phyloP scores from a whole-genome alignment of 805 yeast genomes.

The Lipomyces chichibuensis region DNA sequence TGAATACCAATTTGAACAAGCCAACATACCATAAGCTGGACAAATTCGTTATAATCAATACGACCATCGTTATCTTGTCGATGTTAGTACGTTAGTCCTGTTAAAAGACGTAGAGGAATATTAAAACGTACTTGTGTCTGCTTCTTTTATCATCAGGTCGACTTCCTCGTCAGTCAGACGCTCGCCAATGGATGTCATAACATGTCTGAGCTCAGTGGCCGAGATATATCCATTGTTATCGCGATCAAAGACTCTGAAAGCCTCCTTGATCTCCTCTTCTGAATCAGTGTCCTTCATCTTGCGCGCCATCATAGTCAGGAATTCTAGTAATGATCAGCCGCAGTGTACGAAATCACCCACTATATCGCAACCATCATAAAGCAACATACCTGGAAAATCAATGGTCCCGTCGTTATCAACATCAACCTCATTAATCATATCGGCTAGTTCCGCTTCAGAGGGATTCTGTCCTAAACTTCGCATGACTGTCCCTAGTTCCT shows the following conservation, averaged over 20 bases:
- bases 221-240: constrained; percentile 96
- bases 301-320: constrained; percentile 83
- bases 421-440: constrained; percentile 96
- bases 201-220: constrained; percentile 95
- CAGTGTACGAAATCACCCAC: background rate
- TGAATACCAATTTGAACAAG: background rate
- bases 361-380: background rate
- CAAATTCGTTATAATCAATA: constrained; percentile 95
- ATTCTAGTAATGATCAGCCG: constrained; percentile 49
- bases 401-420: constrained; percentile 90
- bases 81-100: background rate
- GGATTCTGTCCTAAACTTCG: constrained; percentile 98
- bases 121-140: constrained; percentile 66
- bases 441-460: constrained; percentile 91
- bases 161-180: constrained; percentile 95
- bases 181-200: constrained; percentile 96
- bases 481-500: constrained; percentile 97
- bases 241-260: constrained; percentile 93
- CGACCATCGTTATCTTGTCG: constrained; percentile 78
- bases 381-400: constrained; percentile 58
- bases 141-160: constrained; percentile 95
- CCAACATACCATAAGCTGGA: constrained; percentile 63
- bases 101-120: background rate
- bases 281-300: constrained; percentile 96
- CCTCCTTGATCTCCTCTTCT: constrained; percentile 96